phyloP scores from a whole-genome alignment of 2,329 filamentous ascomycete genomes.

The Diaporthe citriasiana region DNA sequence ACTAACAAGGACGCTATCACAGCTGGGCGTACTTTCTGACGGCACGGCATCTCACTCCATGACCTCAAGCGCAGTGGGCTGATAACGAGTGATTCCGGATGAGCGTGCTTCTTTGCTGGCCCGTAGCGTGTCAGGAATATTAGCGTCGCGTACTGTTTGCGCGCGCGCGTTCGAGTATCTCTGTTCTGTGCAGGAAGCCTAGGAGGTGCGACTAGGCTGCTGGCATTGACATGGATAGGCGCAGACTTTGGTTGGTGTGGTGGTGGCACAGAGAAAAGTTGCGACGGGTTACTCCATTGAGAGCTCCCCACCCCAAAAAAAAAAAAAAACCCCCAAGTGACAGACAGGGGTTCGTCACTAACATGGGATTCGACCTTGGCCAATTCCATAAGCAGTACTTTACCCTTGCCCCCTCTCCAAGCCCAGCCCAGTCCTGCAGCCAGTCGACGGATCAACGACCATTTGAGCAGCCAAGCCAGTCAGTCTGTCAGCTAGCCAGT shows the following conservation, averaged over 20 bases:
- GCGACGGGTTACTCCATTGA: constrained; percentile 27
- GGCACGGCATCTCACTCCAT: constrained; percentile 9
- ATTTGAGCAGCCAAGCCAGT: not conserved
- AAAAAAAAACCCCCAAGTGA: constrained; percentile 20
- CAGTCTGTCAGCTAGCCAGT: not conserved
- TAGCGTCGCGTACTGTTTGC: not conserved
- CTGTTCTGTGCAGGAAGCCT: not conserved
- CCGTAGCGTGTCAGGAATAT: not conserved
- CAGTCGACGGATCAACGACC: not conserved
- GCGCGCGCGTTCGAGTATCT: constrained; percentile 7
- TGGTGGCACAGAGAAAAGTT: constrained; percentile 26
- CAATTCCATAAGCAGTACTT: not conserved
- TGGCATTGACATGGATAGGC: not conserved
- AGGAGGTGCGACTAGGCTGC: not conserved
- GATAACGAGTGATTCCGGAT: not conserved
- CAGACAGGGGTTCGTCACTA: not conserved
- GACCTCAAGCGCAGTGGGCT: not conserved
- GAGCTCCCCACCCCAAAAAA: constrained; percentile 8
- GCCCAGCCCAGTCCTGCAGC: not conserved
- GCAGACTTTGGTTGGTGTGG: not conserved
- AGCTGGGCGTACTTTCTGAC: constrained; percentile 13
- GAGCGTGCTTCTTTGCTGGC: constrained; percentile 9
- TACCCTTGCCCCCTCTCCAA: not conserved
- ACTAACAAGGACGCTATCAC: constrained; percentile 35
- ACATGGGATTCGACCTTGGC: constrained; percentile 15